Base-by-base conservation (phyloP, 768 basidiomycete genomes). In the Sarcomyxa edulis region DNA sequence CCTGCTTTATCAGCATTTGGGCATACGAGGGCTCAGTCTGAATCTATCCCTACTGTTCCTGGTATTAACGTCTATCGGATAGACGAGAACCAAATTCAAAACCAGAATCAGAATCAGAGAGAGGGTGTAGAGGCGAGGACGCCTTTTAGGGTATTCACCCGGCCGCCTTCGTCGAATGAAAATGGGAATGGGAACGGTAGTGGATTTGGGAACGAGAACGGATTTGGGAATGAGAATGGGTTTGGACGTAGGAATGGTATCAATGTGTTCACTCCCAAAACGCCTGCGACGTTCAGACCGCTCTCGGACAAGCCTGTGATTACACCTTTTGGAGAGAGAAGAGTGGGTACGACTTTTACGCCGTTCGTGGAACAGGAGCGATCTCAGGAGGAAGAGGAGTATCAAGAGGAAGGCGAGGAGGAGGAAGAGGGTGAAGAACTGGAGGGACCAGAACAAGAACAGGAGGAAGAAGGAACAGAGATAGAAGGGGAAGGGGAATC, bases 61-160 rank as follows among this genome's bases (percentile, higher is more conserved):
- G n/a, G 24, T 47, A 9, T 49, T 51, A 44, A 52, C 42, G 22
- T 46, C 53, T 5, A 46, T 52, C 18, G 35, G n/a, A n/a, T 35
- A 18, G 46, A 44, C 15, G 34, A 38, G 9, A 27, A 40, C 10
- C n/a, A n/a, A n/a, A n/a, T 42, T 67, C 68, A 22, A 69, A 66
- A 46, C 63, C 66, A 8, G 47, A 59, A 31, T 56, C 64, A 2
- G n/a, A n/a, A n/a, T n/a, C n/a, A n/a, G n/a, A n/a, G n/a, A n/a
- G n/a, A n/a, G n/a, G n/a, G n/a, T n/a, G n/a, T n/a, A n/a, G n/a
- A n/a, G n/a, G 59, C 58, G n/a, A 59, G 60, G 37, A 70, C 72
- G 6, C 71, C 75, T 3, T 75, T 68, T 68, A 66, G 83, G 45
- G 85, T 89, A 14, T 89, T 89, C 58, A 84, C 77, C 42, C 74